Evolutionary conservation across 306 rosid genomes (phyloP), one percentile per base, ranked within the genome.

Genomic region (Quercus dentata): DNA sequence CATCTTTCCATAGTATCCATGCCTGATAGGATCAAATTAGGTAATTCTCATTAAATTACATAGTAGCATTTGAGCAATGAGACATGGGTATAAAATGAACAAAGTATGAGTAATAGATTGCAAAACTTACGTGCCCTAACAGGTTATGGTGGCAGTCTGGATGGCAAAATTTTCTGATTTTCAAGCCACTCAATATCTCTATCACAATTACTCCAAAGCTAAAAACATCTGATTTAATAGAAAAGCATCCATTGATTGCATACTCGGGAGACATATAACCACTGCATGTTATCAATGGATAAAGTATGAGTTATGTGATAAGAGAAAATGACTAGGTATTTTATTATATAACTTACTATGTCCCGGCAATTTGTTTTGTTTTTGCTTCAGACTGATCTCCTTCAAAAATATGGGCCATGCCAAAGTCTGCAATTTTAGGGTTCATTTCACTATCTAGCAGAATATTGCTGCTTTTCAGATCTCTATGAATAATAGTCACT

Each of bases 341-440:
- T 49, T 10, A 49, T 49, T 49, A 49, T 49, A 49, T 49, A 12
- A 49, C 54, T 49, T 79, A 87, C 89, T 79, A 65, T 64, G 89
- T 89, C 20, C 91, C 84, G 6, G 78, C 83, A 31, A 89, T 82
- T n/a, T 63, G 80, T 21, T 77, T 77, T 41, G 93, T 86, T 46
- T 49, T 81, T n/a, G 79, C 77, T 57, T 67, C 33, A 15, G 70
- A 71, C 19, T 77, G 73, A 27, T 79, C 86, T 62, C 74, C 87
- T 15, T 71, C 77, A 68, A 89, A 81, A 28, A 85, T 83, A 17
- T 81, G 76, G 19, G 88, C 87, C 57, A 87, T 33, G 28, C 90
- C 93, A 77, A 87, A 87, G 54, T 87, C 86, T 19, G 90, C 81
- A 33, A 87, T 83, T 83, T 89, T 89, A 5, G 88, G 82, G 12